A percentile compares a stretch with the other conserved stretches of the same genome.
Conservation (phyloP, 495 filamentous ascomycete genomes). For the Neurospora sp. region DNA sequence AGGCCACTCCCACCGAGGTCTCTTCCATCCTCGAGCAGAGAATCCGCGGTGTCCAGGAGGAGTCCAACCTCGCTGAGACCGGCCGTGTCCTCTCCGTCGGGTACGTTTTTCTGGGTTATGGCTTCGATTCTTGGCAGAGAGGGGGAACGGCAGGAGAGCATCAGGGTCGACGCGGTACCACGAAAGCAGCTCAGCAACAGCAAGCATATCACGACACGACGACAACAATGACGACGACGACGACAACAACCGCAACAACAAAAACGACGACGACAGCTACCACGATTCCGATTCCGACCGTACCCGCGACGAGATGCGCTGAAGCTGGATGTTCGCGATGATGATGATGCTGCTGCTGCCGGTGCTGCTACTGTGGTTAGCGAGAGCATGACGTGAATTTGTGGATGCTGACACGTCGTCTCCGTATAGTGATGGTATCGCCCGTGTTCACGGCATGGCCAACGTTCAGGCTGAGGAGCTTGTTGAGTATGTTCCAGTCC, state of each 20-base stretch:
- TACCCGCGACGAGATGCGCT: neutral
- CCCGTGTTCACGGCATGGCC: conserved; percentile 98
- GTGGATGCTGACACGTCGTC: conserved; percentile 28
- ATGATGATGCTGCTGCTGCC: neutral
- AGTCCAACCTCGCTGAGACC: conserved; percentile 93
- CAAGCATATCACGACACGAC: neutral
- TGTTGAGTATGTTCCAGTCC: conserved; percentile 72
- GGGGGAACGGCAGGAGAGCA: neutral
- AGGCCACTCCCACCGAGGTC: conserved; percentile 93
- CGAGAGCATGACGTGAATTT: neutral
- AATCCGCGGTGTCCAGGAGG: conserved; percentile 95
- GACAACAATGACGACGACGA: neutral
- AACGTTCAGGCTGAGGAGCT: conserved; percentile 99
- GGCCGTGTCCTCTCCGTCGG: conserved; percentile 97
- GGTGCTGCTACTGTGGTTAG: neutral
- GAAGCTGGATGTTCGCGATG: neutral
- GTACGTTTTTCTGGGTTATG: conserved; percentile 49
- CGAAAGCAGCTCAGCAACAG: neutral
- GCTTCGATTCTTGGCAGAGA: conserved; percentile 11
- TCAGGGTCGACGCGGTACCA: neutral
- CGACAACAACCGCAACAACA: conserved; percentile 1
- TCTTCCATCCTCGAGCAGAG: conserved; percentile 98
- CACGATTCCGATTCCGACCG: neutral
- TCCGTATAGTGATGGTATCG: conserved; percentile 89
- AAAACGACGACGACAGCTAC: neutral